Percentiles rank a stretch among this genome's conserved stretches.
Evolutionary conservation across 2,329 filamentous ascomycete species (phyloP).

Genomic region (Aotearoamyces nothofagi): DNA sequence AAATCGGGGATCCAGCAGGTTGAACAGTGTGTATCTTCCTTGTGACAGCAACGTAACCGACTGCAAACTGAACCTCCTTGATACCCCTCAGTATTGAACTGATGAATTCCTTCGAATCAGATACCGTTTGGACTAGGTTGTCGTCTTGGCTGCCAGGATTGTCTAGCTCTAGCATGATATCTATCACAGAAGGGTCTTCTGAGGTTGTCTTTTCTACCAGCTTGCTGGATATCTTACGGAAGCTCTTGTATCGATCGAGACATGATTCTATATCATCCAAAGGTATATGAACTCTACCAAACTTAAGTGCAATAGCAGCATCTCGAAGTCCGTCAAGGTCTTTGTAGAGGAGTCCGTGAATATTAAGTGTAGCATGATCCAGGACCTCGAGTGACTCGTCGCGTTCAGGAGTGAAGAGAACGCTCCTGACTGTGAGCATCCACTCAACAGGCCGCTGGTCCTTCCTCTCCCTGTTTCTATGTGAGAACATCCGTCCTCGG

Average conservation of each 20-base stretch:
- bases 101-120: slow-evolving; percentile 84
- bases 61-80: slow-evolving; percentile 89
- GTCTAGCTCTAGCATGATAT: slow-evolving; percentile 58
- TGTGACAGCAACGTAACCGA: slow-evolving; percentile 79
- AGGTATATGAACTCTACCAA: slow-evolving; percentile 79
- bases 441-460: slow-evolving; percentile 76
- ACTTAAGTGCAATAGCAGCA: slow-evolving; percentile 76
- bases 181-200: slow-evolving; percentile 32
- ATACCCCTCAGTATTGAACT: slow-evolving; percentile 83
- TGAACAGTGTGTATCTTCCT: slow-evolving; percentile 60
- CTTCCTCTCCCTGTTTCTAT: slow-evolving; percentile 47
- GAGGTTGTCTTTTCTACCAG: slow-evolving; percentile 9
- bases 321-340: slow-evolving; percentile 78
- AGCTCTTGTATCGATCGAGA: slow-evolving; percentile 36
- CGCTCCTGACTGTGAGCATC: slow-evolving; percentile 73
- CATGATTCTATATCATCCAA: slow-evolving; percentile 70
- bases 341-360: slow-evolving; percentile 81
- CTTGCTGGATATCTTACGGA: slow-evolving; percentile 19
- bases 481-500: slow-evolving; percentile 75
- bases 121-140: slow-evolving; percentile 68
- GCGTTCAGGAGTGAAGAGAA: slow-evolving; percentile 78
- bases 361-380: slow-evolving; percentile 75
- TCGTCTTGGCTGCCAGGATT: slow-evolving; percentile 39
- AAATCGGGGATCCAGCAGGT: slow-evolving; percentile 53
- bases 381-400: slow-evolving; percentile 75